Evolutionary conservation across 2,329 filamentous ascomycete genomes (phyloP).

Genomic region (Ophiocordyceps camponoti-floridani): DNA sequence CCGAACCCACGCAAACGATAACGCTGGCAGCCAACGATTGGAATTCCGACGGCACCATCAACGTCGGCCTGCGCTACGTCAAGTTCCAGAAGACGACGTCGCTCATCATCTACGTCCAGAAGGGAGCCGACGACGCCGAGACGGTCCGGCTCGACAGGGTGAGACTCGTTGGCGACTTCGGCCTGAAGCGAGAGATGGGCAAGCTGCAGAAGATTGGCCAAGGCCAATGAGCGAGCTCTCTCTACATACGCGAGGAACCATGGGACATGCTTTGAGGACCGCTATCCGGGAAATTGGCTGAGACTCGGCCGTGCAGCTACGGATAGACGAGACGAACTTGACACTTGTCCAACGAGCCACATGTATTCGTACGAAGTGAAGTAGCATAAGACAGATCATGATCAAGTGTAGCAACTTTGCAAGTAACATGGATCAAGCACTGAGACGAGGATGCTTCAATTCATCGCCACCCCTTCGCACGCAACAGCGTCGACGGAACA

Average conservation of each 20-base stretch:
- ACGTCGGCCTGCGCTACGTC: constrained; percentile 65
- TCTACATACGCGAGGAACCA: too few species aligned
- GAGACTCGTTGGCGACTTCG: constrained; percentile 69
- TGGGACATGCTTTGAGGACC: too few species aligned
- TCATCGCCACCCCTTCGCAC: too few species aligned
- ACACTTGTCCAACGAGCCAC: too few species aligned
- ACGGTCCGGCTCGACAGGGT: constrained; percentile 70
- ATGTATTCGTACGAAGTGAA: not conserved
- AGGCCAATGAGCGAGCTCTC: too few species aligned
- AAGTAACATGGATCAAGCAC: too few species aligned
- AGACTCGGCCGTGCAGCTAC: not conserved
- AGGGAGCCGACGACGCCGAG: constrained; percentile 69
- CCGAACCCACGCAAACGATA: constrained; percentile 62
- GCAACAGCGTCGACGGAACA: too few species aligned
- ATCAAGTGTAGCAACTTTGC: too few species aligned
- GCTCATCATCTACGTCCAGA: constrained; percentile 72
- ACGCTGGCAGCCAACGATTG: constrained; percentile 62
- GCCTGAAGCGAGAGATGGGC: constrained; percentile 82
- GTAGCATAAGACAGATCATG: too few species aligned
- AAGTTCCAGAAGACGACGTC: constrained; percentile 93
- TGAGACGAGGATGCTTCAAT: too few species aligned
- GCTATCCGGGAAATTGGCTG: too few species aligned
- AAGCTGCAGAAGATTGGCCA: constrained; percentile 72
- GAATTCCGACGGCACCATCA: constrained; percentile 61
- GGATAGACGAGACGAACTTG: not conserved